Conservation (phyloP, 1,284 basidiomycete species). For the Heimioporus punctisporus region DNA sequence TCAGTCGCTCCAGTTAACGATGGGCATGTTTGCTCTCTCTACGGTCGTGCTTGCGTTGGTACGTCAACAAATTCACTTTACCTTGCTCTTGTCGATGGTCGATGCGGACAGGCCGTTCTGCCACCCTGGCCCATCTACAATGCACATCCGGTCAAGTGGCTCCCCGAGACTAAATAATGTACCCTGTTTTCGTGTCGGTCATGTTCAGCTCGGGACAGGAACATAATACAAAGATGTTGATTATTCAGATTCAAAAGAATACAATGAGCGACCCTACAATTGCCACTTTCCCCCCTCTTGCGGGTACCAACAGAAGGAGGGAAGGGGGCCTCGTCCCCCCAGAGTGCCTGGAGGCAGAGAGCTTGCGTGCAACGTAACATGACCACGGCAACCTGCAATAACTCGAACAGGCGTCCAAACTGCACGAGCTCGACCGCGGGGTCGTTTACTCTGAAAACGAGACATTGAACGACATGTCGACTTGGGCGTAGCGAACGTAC, state of each 20-base stretch:
- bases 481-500: conserved; percentile 46
- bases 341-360: conserved; percentile 24
- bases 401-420: conserved; percentile 15
- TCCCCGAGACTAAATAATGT: conserved; percentile 38
- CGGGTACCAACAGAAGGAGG: conserved; percentile 25
- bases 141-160: conserved; percentile 65
- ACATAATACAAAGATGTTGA: conserved; percentile 3
- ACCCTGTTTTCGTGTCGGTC: not conserved
- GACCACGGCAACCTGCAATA: conserved; percentile 10
- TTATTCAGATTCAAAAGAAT: conserved; percentile 21
- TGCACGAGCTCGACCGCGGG: conserved; percentile 31
- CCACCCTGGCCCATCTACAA: conserved; percentile 76
- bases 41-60: conserved; percentile 55
- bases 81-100: not conserved
- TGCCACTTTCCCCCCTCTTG: conserved; percentile 14
- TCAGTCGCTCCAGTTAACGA: conserved; percentile 63
- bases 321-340: conserved; percentile 17
- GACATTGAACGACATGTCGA: conserved; percentile 6
- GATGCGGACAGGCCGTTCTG: conserved; percentile 49
- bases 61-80: conserved; percentile 26
- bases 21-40: conserved; percentile 51
- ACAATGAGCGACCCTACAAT: conserved; percentile 29
- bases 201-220: not conserved
- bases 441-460: conserved; percentile 27
- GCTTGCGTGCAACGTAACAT: conserved; percentile 26